phyloP scores from a whole-genome alignment of 306 rosid genomes.

The Begonia loranthoides region DNA sequence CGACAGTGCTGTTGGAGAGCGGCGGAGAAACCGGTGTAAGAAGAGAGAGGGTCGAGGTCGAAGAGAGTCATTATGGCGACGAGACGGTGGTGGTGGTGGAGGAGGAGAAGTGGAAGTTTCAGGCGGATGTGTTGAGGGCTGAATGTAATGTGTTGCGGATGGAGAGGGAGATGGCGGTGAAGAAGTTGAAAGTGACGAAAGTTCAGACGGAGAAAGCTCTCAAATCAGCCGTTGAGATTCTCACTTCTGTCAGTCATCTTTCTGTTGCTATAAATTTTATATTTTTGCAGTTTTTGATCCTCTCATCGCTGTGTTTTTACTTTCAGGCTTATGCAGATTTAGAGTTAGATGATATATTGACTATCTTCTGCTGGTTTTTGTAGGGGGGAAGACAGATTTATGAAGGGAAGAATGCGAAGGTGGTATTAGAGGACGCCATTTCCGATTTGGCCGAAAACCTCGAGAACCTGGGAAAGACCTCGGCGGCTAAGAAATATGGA shows the following conservation, averaged over 20 bases:
- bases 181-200: constrained; percentile 44
- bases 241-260: constrained; percentile 51
- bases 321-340: no score
- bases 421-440: constrained; percentile 54
- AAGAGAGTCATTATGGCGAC: constrained; percentile 5
- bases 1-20: constrained; percentile 34
- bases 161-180: constrained; percentile 69
- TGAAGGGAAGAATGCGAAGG: constrained; percentile 33
- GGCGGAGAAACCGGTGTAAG: constrained; percentile 20
- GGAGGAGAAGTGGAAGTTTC: constrained; percentile 85
- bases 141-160: constrained; percentile 85
- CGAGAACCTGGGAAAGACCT: constrained; percentile 45
- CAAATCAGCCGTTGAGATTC: constrained; percentile 54
- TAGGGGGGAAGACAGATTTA: constrained; percentile 59
- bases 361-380: background rate
- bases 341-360: no score
- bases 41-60: constrained; percentile 42
- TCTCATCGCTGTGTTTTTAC: no score
- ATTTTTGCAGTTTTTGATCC: no score
- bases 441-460: constrained; percentile 44
- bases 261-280: background rate
- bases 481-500: constrained; percentile 22
- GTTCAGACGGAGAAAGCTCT: constrained; percentile 43
- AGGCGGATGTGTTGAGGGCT: constrained; percentile 83
- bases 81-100: constrained; percentile 15